Evolutionary conservation across 2,329 filamentous ascomycete species (phyloP), one percentile per base, ranked within the genome.

Genomic region (Bipolaris victoriae): DNA sequence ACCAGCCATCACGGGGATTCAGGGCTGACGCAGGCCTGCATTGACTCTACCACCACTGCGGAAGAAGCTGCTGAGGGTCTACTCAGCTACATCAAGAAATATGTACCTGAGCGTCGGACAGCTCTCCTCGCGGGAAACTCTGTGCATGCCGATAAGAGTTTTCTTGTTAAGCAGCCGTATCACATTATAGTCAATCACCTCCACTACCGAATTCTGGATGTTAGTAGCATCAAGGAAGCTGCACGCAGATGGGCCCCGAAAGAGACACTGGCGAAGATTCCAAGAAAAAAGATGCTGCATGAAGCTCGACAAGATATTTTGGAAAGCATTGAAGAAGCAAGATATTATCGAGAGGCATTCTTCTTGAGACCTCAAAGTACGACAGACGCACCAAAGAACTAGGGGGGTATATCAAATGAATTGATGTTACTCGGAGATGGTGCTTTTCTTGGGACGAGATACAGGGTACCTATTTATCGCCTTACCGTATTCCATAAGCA

Each of bases 311-410:
- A 91, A 53, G 95, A 99, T 76, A 97, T 99, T 56, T 77, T 97
- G 59, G 95, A 99, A 80, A 98, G 94, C 77, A 97, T 99, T 61
- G 88, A 85, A 54, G 95, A 99, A 80, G 94, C 94, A 52, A 86
- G 81, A 69, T 97, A 90, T 74, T 98, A 97, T 77, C 86, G 86
- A 68, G 81, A 88, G 58, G 80, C 79, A 16, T 84, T 96, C 53
- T 96, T 96, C 37, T 10, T 69, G 13, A 63, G 52, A 31, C 61
- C 58, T 46, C 44, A 24, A 29, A 44, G 33, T 20, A 16, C 43
- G 6, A 22, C 7, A 45, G 57, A 47, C 16, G 26, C 55, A 35
- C 20, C 20, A 29, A 18, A 55, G 13, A 16, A 33, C 10, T 57
- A n/a, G 40, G 15, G 15, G 1, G 18, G 7, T 29, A 20, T 7